phyloP scores from a whole-genome alignment of 169 alveolate genomes.

The Plasmodium knowlesi region DNA sequence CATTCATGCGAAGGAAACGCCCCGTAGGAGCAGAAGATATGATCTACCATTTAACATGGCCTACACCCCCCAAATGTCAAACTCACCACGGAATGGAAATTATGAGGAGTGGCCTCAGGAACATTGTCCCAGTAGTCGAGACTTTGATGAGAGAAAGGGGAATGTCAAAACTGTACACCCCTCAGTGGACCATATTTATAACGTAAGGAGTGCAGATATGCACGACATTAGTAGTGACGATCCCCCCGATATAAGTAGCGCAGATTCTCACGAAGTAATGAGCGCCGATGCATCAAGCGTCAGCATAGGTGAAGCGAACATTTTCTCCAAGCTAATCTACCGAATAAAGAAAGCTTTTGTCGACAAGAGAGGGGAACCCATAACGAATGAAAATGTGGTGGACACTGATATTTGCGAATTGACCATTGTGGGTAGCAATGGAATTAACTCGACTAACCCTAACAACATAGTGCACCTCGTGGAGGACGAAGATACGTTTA shows the following conservation, averaged over 20 bases:
- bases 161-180: not conserved
- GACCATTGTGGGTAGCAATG: not conserved
- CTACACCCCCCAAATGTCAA: not conserved
- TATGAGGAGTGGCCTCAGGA: not conserved
- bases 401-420: constrained; percentile 38
- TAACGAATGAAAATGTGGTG: constrained; percentile 35
- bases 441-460: not conserved
- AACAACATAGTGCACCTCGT: not conserved
- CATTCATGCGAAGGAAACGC: not conserved
- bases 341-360: constrained; percentile 19
- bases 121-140: not conserved
- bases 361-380: constrained; percentile 60
- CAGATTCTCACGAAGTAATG: not conserved
- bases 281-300: not conserved
- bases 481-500: not conserved
- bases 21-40: not conserved
- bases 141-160: not conserved
- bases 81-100: not conserved
- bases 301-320: not conserved
- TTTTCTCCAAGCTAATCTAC: constrained; percentile 15
- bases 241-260: not conserved
- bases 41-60: not conserved
- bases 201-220: not conserved
- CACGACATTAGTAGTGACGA: not conserved
- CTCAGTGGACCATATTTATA: not conserved